These are phyloP conservation scores for Penicillium tannophilum DNA, from an alignment of 495 filamentous ascomycete species.

Conservation along the genomic window DNA sequence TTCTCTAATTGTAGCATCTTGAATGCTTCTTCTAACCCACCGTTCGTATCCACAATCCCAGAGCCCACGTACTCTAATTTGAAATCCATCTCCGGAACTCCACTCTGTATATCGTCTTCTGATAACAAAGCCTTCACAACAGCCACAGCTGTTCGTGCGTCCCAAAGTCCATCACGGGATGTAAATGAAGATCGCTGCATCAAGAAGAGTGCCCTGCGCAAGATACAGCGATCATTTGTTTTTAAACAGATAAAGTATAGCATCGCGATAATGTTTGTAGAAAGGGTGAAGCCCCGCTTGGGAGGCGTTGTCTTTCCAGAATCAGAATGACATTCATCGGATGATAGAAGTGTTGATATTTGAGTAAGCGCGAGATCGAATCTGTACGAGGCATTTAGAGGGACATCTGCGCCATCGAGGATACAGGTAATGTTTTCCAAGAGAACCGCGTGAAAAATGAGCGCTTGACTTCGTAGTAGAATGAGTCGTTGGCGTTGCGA, in stretches of 20 bases:
- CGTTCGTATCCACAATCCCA: constrained; percentile 5
- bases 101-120: not conserved
- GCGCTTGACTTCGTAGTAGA: constrained; percentile 16
- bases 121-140: constrained; percentile 6
- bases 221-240: constrained; percentile 6
- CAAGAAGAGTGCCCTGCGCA: constrained; percentile 15
- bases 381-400: not conserved
- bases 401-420: not conserved
- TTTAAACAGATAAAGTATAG: constrained; percentile 29
- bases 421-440: constrained; percentile 14
- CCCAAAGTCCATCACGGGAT: constrained; percentile 26
- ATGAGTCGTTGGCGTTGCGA: constrained; percentile 5
- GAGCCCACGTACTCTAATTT: constrained; percentile 10
- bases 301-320: not conserved
- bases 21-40: constrained; percentile 9
- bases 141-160: constrained; percentile 12
- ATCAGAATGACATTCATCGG: not conserved
- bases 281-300: constrained; percentile 19
- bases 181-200: constrained; percentile 13
- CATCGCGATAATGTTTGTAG: constrained; percentile 21
- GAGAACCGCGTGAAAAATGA: constrained; percentile 15
- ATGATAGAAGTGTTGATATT: constrained; percentile 13
- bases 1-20: not conserved
- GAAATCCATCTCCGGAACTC: not conserved
- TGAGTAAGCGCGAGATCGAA: constrained; percentile 15